Evolutionary conservation across 352 stramenopile species (phyloP), one percentile per base, ranked within the genome.

Genomic region (Pythium rishiriense): DNA sequence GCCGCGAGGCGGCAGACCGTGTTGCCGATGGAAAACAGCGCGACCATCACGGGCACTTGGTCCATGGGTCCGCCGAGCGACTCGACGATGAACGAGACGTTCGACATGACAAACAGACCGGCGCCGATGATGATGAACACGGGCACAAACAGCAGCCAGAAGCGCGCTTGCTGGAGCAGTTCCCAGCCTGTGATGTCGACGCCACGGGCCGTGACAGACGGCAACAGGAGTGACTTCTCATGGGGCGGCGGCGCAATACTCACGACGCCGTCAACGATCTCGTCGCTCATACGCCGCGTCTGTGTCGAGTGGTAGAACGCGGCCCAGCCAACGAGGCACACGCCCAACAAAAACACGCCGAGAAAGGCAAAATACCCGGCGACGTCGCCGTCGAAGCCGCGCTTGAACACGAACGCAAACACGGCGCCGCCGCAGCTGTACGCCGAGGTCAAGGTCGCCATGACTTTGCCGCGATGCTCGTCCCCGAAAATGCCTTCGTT

Each of bases 21-120:
- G 66, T 95, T 95, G 53, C 77, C 74, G 15, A 93, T 70, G 10
- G 86, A 93, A 52, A 95, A 95, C 15, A 86, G 59, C 24, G 76
- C 79, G 37, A 95, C 84, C 82, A 93, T 90, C 39, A 80, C 45
- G 0, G 86, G 83, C 43, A 95, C 77, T 57, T 91, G 83, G 1
- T 85, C 70, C 50, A 81, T 66, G 1, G 73, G 69, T 0, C 83
- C 84, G 17, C 72, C 70, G 17, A 89, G 69, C 14, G 84, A 91
- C 63, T 95, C 84, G 35, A 93, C 78, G 50, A 95, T 89, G 65
- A 95, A 95, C 7, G 84, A 79, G 5, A 95, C 77, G 60, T 95
- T 95, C 28, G 85, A 90, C 81, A 95, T 91, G 47, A 95, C 74
- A 52, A 93, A 81, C 10, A 93, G 51, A 0, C 79, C 81, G 1